Conservation (phyloP, 2,329 filamentous ascomycete species). For the Colletotrichum sp. region DNA sequence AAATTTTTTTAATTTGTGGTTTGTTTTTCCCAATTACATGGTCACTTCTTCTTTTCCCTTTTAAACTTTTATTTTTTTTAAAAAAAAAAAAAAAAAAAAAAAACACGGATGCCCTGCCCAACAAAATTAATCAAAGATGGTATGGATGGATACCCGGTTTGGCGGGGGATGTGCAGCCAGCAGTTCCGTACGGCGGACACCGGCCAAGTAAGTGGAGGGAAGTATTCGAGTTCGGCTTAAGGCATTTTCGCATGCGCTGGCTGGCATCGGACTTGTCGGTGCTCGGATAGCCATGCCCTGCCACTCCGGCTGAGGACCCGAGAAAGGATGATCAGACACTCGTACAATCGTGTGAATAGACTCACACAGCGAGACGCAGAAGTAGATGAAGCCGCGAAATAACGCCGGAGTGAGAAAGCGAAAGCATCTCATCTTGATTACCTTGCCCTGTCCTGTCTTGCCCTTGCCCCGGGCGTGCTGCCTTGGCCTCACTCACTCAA, state of each 20-base stretch:
- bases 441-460: neutral
- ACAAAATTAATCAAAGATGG: neutral
- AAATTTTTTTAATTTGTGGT: no score
- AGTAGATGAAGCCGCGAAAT: neutral
- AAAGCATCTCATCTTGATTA: constrained; percentile 7
- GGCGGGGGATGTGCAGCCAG: neutral
- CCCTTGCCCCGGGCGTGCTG: neutral
- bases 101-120: neutral
- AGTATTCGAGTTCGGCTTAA: neutral
- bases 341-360: neutral
- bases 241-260: neutral
- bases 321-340: neutral
- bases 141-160: neutral
- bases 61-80: no score
- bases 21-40: no score
- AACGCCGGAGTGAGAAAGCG: neutral
- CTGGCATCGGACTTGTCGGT: neutral
- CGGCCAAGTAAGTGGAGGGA: neutral
- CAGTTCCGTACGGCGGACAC: neutral
- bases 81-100: neutral
- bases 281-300: neutral
- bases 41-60: no score
- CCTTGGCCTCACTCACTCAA: neutral
- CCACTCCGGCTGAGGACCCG: neutral
- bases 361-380: neutral